Conservation (phyloP, 1,284 basidiomycete species). For the Afroboletus lepidellus region DNA sequence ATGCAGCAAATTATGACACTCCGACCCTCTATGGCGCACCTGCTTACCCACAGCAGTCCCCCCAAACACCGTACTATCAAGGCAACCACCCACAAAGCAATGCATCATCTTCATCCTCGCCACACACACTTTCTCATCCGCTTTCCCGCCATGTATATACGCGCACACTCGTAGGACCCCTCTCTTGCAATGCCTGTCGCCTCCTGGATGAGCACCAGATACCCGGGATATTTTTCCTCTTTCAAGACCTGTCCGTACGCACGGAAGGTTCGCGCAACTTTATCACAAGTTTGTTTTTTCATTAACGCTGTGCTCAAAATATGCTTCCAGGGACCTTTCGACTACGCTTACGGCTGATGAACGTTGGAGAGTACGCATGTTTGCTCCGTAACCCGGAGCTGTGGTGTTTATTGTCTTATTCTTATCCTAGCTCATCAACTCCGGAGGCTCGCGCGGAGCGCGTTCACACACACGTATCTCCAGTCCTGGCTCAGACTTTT, state of each 20-base stretch:
- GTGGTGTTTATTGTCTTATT: conserved; percentile 24
- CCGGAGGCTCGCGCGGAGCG: conserved; percentile 65
- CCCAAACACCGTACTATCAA: conserved; percentile 33
- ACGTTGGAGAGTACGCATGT: conserved; percentile 73
- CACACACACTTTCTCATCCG: conserved; percentile 39
- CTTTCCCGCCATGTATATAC: conserved; percentile 70
- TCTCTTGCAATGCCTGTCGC: conserved; percentile 81
- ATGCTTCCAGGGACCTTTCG: conserved; percentile 62
- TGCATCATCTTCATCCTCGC: conserved; percentile 33
- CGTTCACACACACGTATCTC: conserved; percentile 63
- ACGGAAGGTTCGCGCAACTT: conserved; percentile 63
- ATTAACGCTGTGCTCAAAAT: conserved; percentile 23
- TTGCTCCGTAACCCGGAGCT: conserved; percentile 19
- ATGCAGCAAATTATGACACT: conserved; percentile 25
- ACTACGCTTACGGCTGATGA: conserved; percentile 78
- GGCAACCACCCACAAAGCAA: conserved; percentile 28
- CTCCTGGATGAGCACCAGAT: conserved; percentile 81
- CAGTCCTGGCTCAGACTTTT: conserved; percentile 80
- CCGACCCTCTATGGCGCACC: conserved; percentile 27
- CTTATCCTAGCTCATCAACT: conserved; percentile 57
- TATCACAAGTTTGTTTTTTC: conserved; percentile 28
- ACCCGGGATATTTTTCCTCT: conserved; percentile 84
- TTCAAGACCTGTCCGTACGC: conserved; percentile 84
- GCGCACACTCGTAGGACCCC: conserved; percentile 83
- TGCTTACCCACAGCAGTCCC: conserved; percentile 30